Percentiles rank a stretch among this genome's conserved stretches.
Conservation (phyloP, 805 yeast genomes). For the Zygosaccharomyces kombuchaensis region DNA sequence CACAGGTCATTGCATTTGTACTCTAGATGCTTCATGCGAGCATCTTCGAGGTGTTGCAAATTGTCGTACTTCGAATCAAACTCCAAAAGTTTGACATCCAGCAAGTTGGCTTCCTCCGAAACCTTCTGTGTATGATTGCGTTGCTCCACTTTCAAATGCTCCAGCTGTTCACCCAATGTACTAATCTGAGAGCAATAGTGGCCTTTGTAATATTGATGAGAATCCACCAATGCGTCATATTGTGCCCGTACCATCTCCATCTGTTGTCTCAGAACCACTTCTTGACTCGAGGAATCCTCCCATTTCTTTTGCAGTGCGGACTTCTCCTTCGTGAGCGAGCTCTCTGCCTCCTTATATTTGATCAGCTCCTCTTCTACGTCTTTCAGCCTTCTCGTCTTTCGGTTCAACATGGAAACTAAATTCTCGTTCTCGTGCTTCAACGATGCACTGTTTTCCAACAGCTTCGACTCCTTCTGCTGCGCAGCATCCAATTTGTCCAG, state of each 20-base stretch:
- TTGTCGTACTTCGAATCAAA: slow-evolving; percentile 12
- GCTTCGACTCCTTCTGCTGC: slow-evolving; percentile 42
- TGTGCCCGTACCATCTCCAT: slow-evolving; percentile 19
- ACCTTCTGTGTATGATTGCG: slow-evolving; percentile 4
- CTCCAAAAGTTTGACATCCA: slow-evolving; percentile 8
- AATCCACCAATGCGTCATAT: slow-evolving; percentile 26
- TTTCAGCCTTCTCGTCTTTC: slow-evolving; percentile 64
- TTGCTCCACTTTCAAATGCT: slow-evolving; percentile 9
- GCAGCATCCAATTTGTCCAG: slow-evolving; percentile 47
- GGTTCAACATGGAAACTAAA: slow-evolving; percentile 58
- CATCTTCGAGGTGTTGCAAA: slow-evolving; percentile 10
- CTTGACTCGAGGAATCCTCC: slow-evolving; percentile 11
- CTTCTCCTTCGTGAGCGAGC: slow-evolving; percentile 8
- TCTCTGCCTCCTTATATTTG: slow-evolving; percentile 8
- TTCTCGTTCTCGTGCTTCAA: slow-evolving; percentile 76
- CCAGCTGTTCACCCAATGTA: slow-evolving; percentile 10
- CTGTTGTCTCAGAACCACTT: slow-evolving; percentile 15
- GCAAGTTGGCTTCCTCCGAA: slow-evolving; percentile 3
- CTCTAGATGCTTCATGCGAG: slow-evolving; percentile 10
- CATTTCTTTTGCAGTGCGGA: slow-evolving; percentile 5
- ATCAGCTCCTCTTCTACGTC: slow-evolving; percentile 53
- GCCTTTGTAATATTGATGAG: slow-evolving; percentile 25
- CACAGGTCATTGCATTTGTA: slow-evolving; percentile 10
- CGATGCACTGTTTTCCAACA: slow-evolving; percentile 50
- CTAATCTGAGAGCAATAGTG: slow-evolving; percentile 23